Conservation (phyloP, 257 asterid species). For the Solanum okadae region DNA sequence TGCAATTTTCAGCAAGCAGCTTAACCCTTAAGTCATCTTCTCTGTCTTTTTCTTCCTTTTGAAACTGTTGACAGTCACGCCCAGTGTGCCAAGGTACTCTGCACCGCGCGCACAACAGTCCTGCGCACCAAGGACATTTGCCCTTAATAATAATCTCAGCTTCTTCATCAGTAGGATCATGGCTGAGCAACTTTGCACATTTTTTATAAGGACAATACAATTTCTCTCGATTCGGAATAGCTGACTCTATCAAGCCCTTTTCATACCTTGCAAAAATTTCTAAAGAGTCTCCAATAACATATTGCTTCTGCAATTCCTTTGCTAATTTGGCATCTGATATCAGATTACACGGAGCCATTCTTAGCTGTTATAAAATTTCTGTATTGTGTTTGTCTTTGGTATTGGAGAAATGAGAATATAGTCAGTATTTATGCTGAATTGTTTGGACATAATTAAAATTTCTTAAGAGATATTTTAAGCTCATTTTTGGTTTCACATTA, state of each 20-base stretch:
- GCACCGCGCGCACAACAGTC: slow-evolving; percentile 19
- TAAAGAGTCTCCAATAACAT: neutral
- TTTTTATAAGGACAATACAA: slow-evolving; percentile 22
- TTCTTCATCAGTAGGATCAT: neutral
- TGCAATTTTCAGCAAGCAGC: neutral
- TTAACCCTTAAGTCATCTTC: slow-evolving; percentile 11
- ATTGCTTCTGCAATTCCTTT: neutral
- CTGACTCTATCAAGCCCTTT: slow-evolving; percentile 20
- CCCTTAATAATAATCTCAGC: neutral
- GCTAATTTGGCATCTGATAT: neutral
- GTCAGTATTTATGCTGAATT: neutral
- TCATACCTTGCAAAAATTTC: slow-evolving; percentile 14
- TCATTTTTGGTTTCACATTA: neutral
- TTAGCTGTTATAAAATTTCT: neutral
- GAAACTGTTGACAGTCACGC: slow-evolving; percentile 8
- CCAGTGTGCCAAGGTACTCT: slow-evolving; percentile 16
- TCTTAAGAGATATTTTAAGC: too few relatives aligned
- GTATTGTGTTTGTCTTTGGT: neutral
- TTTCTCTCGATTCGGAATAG: slow-evolving; percentile 18
- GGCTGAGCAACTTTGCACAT: slow-evolving; percentile 15
- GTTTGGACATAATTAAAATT: neutral
- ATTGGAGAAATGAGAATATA: neutral
- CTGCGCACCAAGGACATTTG: slow-evolving; percentile 9
- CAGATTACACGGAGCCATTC: neutral
- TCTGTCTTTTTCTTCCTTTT: slow-evolving; percentile 4